Base-by-base conservation (phyloP, 2,329 filamentous ascomycete species). In the Aspergillus ustus region DNA sequence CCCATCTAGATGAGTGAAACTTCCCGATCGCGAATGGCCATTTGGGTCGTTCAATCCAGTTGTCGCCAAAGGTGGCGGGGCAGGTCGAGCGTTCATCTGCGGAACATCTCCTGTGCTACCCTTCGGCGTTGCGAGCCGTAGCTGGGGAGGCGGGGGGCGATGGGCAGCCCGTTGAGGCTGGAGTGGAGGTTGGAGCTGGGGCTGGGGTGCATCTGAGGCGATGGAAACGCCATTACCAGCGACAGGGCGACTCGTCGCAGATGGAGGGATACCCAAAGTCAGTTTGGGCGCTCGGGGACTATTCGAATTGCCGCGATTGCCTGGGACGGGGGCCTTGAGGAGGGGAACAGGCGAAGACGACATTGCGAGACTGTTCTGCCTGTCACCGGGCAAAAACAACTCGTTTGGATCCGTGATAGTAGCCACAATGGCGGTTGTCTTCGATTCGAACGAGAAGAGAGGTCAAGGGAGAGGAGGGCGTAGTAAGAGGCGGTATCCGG, bases 51-150 rank as follows among this genome's bases (percentile, higher is more conserved):
- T 96, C 51, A 90, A 89, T 19, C 89, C 90, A 65, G 89, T 89
- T 8, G 90, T 90, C 25, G 91, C 75, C 37, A 79, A 75, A 80
- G 88, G 67, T 80, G 89, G 72, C 77, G 87, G 73, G 77, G 87
- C 74, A 73, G 83, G 78, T 73, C 84, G 75, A 67, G 82, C 77
- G 77, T 81, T 73, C 74, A 82, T 90, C 72, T 93, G 89, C 5
- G 57, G 90, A 8, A 87, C 86, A 58, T 87, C 84, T 64, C 88
- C 88, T 73, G 67, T 74, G 45, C 88, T 92, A 62, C 92, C 92
- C 89, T 92, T 93, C 3, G 94, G 94, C 1, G 94, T 97, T 17
- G 91, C 91, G 20, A 97, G 84, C 70, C 92, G 90, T 50, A 97
- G 83, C 62, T 89, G 89, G n/a, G 93, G 93, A 29, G 91, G 87